phyloP scores from a whole-genome alignment of 2,329 filamentous ascomycete genomes.

The Fusarium musae region DNA sequence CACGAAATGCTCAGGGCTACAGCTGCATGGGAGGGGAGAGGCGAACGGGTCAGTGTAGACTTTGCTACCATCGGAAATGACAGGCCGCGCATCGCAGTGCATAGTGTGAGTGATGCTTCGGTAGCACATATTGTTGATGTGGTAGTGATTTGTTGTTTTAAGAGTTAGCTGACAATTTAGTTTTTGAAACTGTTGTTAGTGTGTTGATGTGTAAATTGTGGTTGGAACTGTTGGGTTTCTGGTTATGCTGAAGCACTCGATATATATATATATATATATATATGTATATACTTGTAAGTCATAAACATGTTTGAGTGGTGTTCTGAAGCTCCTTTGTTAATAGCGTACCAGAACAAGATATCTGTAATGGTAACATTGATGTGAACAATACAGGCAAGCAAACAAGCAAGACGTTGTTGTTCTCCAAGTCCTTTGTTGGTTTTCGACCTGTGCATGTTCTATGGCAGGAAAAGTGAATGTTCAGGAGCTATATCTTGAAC shows the following conservation, averaged over 20 bases:
- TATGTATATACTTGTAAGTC: neutral
- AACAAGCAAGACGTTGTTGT: neutral
- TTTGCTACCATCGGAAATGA: conserved; percentile 40
- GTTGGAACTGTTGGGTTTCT: neutral
- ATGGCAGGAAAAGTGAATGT: neutral
- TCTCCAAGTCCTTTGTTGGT: neutral
- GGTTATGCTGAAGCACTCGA: neutral
- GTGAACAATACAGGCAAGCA: neutral
- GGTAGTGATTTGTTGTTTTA: neutral
- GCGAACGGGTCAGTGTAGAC: conserved; percentile 42
- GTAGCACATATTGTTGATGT: conserved; percentile 38
- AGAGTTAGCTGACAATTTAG: neutral
- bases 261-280: neutral
- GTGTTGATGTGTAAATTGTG: neutral
- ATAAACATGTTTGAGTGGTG: neutral
- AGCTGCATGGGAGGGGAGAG: conserved; percentile 33
- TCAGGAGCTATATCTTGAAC: neutral
- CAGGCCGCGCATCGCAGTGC: conserved; percentile 45
- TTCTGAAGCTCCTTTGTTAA: neutral
- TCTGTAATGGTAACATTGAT: neutral
- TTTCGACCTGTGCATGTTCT: neutral
- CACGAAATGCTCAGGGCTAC: conserved; percentile 3
- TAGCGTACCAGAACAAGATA: neutral
- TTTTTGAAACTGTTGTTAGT: neutral
- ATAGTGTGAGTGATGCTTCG: conserved; percentile 43